phyloP scores from a whole-genome alignment of 805 yeast genomes.

The Ogataea pini region DNA sequence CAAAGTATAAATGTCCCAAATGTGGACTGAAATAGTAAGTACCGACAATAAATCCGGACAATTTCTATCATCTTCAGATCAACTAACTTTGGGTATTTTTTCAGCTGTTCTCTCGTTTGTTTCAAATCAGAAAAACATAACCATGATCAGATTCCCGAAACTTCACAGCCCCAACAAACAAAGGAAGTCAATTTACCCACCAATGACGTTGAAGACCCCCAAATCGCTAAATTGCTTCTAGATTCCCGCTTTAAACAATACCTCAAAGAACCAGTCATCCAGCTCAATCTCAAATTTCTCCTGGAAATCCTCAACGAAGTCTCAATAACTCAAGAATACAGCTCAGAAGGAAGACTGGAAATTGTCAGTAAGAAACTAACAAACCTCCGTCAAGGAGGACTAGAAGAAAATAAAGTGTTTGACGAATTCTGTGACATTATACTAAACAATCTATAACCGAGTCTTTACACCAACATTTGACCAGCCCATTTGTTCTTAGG shows the following conservation, averaged over 20 bases:
- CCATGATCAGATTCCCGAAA: constrained; percentile 21
- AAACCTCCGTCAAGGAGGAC: constrained; percentile 62
- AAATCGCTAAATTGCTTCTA: constrained; percentile 33
- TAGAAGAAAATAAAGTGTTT: constrained; percentile 63
- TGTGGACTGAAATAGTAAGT: constrained; percentile 44
- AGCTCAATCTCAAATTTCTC: constrained; percentile 53
- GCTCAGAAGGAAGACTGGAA: constrained; percentile 53
- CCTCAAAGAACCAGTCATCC: constrained; percentile 54
- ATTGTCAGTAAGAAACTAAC: constrained; percentile 63
- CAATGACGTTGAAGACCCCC: constrained; percentile 18
- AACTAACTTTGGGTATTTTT: constrained; percentile 10
- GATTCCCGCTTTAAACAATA: constrained; percentile 48
- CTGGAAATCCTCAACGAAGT: constrained; percentile 50
- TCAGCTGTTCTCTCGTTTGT: constrained; percentile 60
- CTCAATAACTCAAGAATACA: constrained; percentile 47
- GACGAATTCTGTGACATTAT: constrained; percentile 64
- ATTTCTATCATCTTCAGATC: background rate
- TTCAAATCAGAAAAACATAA: constrained; percentile 49
- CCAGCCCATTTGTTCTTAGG: constrained; percentile 34
- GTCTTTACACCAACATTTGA: constrained; percentile 17
- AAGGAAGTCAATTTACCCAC: constrained; percentile 4
- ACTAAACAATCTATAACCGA: constrained; percentile 16
- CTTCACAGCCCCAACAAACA: background rate
- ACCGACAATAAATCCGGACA: background rate
- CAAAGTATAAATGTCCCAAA: constrained; percentile 51